Conservation (phyloP, 78 protist genomes). For the Chrysochromulina tobinii region DNA sequence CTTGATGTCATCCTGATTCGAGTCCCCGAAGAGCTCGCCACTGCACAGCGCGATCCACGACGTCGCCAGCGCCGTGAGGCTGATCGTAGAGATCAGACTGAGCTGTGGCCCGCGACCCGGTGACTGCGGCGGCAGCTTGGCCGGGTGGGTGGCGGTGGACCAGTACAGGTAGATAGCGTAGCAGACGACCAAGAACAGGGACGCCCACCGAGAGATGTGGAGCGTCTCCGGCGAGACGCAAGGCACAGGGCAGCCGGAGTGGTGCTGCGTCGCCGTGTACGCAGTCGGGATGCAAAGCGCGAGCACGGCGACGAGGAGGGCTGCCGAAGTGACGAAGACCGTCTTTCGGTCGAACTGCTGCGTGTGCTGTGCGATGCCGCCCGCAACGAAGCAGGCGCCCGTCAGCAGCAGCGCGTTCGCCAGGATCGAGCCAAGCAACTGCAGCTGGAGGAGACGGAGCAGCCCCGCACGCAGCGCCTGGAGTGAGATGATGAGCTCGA, state of each 20-base stretch:
- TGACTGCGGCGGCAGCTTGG: no score
- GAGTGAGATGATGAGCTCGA: conserved; percentile 53
- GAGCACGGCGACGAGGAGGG: conserved; percentile 31
- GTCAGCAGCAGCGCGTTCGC: conserved; percentile 51
- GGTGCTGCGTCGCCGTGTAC: background rate
- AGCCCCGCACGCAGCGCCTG: conserved; percentile 33
- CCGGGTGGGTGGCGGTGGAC: no score
- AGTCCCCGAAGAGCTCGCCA: conserved; percentile 13
- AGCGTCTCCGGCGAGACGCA: background rate
- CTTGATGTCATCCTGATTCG: background rate
- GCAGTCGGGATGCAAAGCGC: conserved; percentile 41
- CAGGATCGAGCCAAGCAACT: conserved; percentile 59
- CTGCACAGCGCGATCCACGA: conserved; percentile 6
- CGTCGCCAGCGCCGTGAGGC: conserved; percentile 1
- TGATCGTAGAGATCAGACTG: background rate
- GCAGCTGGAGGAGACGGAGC: conserved; percentile 46
- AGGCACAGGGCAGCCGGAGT: background rate
- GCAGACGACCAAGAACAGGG: background rate
- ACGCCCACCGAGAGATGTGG: background rate
- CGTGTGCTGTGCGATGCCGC: conserved; percentile 17
- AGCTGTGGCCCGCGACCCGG: background rate
- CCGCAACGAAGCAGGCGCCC: conserved; percentile 45
- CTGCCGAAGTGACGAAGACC: background rate
- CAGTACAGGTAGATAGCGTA: background rate
- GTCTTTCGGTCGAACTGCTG: conserved; percentile 27